Evolutionary conservation across 2,329 filamentous ascomycete genomes (phyloP), one percentile per base, ranked within the genome.

Genomic region (Pseudogymnoascus sp.): DNA sequence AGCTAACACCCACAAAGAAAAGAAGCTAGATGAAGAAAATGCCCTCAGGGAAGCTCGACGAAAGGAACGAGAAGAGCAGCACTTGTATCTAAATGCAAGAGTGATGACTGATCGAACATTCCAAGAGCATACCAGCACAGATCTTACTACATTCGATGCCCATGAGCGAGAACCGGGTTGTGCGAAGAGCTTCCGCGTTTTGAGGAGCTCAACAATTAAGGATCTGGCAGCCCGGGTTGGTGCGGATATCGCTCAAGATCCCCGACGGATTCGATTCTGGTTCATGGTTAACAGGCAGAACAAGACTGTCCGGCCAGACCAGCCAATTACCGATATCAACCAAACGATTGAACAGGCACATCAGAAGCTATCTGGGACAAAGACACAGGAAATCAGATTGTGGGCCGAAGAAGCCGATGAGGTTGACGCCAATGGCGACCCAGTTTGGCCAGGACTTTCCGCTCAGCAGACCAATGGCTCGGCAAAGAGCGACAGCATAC

Each of bases 201-300:
- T 92, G 38, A 86, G 88, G 63, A 79, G 85, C n/a, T 88, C 87
- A 66, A 89, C 86, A 0, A 82, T 97, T 65, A 78, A 84, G 53
- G 88, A 97, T 6, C 86, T 97, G 64, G 83, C 87, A 4, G 77
- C 79, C 25, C 80, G 81, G 20, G 81, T 97, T 63, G 91, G 89
- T 0, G 75, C 83, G 38, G 88, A 96, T 61, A 79, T 88, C 58
- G 80, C 78, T 0, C 74, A 88, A 58, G 85, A 92, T 47, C 79
- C 87, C 0, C 84, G 85, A 61, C 82, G 84, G 64, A 76, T 97
- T 22, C 85, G 94, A 20, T 82, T 96, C 15, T 99, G 94, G 95
- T 85, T 91, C 60, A 97, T 99, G 92, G 94, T 99, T 1, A 97
- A 97, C 71, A 88, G 94, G 9, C 94, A 99, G 73, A 99, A 99